Percentiles rank a stretch among this genome's conserved stretches.
These are phyloP conservation scores for Thraustochytrium sp. DNA, from an alignment of 352 stramenopile genomes.

Conservation along the genomic window DNA sequence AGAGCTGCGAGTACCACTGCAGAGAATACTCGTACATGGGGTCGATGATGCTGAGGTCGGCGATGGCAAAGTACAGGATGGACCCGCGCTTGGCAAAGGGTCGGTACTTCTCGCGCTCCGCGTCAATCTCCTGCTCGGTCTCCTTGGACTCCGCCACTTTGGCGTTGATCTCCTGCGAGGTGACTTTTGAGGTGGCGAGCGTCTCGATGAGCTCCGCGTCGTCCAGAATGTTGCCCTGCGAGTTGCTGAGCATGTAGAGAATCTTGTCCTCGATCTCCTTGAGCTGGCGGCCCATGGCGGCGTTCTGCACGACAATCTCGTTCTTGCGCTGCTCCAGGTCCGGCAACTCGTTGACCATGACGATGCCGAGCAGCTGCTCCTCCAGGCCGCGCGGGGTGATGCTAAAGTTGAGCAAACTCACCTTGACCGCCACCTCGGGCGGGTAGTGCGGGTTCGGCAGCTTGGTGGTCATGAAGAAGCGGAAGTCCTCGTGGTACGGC, in stretches of 20 bases:
- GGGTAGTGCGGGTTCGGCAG: conserved; percentile 88
- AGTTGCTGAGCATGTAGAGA: conserved; percentile 79
- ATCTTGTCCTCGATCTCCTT: conserved; percentile 97
- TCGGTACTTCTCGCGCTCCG: conserved; percentile 80
- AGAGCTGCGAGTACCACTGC: conserved; percentile 92
- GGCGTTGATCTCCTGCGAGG: conserved; percentile 87
- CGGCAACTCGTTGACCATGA: conserved; percentile 84
- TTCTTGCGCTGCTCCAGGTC: conserved; percentile 83
- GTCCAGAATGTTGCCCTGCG: conserved; percentile 90
- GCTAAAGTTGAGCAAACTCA: conserved; percentile 95
- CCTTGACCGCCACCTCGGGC: conserved; percentile 88
- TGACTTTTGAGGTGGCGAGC: conserved; percentile 82
- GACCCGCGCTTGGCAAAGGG: conserved; percentile 81
- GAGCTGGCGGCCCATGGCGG: conserved; percentile 86
- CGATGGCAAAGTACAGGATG: conserved; percentile 90
- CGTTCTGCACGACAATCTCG: conserved; percentile 85
- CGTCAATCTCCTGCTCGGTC: conserved; percentile 85
- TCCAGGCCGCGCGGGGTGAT: conserved; percentile 86
- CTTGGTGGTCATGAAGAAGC: conserved; percentile 91
- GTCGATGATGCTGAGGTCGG: conserved; percentile 82
- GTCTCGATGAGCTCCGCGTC: conserved; percentile 90
- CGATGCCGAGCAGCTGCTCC: conserved; percentile 90
- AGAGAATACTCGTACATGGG: conserved; percentile 97
- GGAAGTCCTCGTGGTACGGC: conserved; percentile 86
- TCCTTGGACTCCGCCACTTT: conserved; percentile 84